phyloP scores from a whole-genome alignment of 2,329 filamentous ascomycete species.

The Seiridium unicorne region DNA sequence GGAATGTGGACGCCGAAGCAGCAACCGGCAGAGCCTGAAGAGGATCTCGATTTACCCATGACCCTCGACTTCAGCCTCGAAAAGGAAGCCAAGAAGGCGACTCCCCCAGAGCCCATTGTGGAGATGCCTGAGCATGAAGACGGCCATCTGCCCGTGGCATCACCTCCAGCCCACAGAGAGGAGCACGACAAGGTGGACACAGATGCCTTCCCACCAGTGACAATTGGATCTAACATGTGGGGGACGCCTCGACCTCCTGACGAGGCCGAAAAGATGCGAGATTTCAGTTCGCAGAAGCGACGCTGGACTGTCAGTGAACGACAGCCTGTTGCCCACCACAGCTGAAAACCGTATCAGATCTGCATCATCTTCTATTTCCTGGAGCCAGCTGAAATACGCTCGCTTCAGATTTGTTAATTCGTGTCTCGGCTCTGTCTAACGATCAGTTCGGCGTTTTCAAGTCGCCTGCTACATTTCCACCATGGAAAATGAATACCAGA shows the following conservation, averaged over 20 bases:
- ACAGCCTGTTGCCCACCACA: slow-evolving; percentile 3
- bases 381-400: no score
- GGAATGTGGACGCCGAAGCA: slow-evolving; percentile 46
- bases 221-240: slow-evolving; percentile 42
- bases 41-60: slow-evolving; percentile 30
- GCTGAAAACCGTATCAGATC: neutral
- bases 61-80: slow-evolving; percentile 51
- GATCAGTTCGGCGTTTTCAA: no score
- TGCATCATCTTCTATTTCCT: no score
- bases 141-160: slow-evolving; percentile 9
- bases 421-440: no score
- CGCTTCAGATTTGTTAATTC: no score
- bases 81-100: slow-evolving; percentile 17
- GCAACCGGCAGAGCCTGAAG: slow-evolving; percentile 20
- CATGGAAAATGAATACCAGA: neutral
- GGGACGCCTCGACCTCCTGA: slow-evolving; percentile 40
- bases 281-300: slow-evolving; percentile 46
- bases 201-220: slow-evolving; percentile 31
- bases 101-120: slow-evolving; percentile 2
- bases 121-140: neutral
- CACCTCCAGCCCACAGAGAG: slow-evolving; percentile 7
- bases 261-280: slow-evolving; percentile 44
- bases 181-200: slow-evolving; percentile 30
- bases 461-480: no score
- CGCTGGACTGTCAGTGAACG: slow-evolving; percentile 57